A percentile compares a stretch with the other conserved stretches of the same genome.
These are phyloP conservation scores for Chrysanthemum seticuspe DNA, from an alignment of 129 eudicot genomes.

Conservation along the genomic window DNA sequence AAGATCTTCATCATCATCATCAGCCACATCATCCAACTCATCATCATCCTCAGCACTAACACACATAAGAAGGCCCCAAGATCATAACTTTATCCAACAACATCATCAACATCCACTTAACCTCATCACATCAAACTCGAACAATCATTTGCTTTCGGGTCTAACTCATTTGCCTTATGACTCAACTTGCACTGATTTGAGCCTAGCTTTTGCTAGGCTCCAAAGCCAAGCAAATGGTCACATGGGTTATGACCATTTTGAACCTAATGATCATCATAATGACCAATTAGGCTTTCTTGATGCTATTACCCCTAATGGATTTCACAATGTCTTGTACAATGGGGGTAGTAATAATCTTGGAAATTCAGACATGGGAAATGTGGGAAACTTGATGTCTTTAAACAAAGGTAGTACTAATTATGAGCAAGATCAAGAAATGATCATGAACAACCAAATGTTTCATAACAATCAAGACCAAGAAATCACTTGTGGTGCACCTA, in stretches of 20 bases:
- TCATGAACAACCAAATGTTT: constrained; percentile 30
- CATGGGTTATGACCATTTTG: constrained; percentile 48
- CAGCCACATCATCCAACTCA: constrained; percentile 30
- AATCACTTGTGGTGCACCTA: constrained; percentile 35
- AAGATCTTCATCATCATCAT: constrained; percentile 40
- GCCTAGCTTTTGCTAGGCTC: constrained; percentile 72
- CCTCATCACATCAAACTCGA: constrained; percentile 32
- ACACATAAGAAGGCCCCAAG: constrained; percentile 37
- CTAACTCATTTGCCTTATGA: constrained; percentile 46
- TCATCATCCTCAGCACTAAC: constrained; percentile 38
- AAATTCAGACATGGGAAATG: constrained; percentile 34
- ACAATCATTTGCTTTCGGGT: constrained; percentile 32
- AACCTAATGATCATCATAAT: constrained; percentile 23
- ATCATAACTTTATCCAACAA: constrained; percentile 27
- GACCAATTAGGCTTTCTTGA: constrained; percentile 45
- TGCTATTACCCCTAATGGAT: constrained; percentile 35
- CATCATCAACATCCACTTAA: constrained; percentile 45
- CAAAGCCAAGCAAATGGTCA: constrained; percentile 52
- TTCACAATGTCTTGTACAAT: constrained; percentile 38
- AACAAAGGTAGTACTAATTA: constrained; percentile 22
- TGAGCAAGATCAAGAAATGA: constrained; percentile 32
- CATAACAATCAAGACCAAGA: constrained; percentile 29
- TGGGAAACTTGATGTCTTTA: constrained; percentile 43
- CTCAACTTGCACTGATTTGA: constrained; percentile 58
- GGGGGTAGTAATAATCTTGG: constrained; percentile 22